A percentile compares a stretch with the other conserved stretches of the same genome.
These are phyloP conservation scores for Phellopilus nigrolimitatus DNA, from an alignment of 1,284 basidiomycete genomes.

Conservation along the genomic window DNA sequence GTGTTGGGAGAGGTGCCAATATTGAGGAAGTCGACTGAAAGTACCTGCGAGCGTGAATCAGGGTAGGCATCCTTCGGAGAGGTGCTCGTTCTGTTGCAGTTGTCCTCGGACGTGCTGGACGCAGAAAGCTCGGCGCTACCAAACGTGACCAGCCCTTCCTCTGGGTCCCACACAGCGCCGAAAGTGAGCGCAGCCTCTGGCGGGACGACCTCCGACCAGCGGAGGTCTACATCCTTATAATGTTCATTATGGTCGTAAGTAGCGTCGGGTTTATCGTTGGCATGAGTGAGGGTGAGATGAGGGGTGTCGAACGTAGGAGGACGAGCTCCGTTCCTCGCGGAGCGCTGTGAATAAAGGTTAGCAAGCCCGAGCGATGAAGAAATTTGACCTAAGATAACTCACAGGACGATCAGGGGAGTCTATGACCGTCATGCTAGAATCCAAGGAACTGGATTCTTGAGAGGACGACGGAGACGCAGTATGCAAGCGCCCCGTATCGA, in stretches of 20 bases:
- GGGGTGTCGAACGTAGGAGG: neutral
- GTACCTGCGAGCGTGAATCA: slow-evolving; percentile 16
- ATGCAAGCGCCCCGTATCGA: too few relatives aligned
- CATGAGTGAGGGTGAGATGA: neutral
- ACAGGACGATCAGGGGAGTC: too few relatives aligned
- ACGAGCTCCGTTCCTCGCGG: neutral
- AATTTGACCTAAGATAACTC: too few relatives aligned
- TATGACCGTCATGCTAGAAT: too few relatives aligned
- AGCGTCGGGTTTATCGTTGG: neutral
- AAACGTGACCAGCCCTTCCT: slow-evolving; percentile 53
- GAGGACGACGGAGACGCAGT: too few relatives aligned
- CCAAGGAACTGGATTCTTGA: too few relatives aligned
- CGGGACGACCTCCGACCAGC: slow-evolving; percentile 54
- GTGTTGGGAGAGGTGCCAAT: slow-evolving; percentile 12
- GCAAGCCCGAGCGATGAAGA: too few relatives aligned
- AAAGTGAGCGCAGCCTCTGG: slow-evolving; percentile 52
- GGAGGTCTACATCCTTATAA: slow-evolving; percentile 24
- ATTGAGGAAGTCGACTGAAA: slow-evolving; percentile 12
- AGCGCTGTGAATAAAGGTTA: too few relatives aligned
- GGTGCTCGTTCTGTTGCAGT: neutral
- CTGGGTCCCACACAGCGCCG: slow-evolving; percentile 53
- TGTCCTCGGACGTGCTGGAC: slow-evolving; percentile 11
- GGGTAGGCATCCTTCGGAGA: slow-evolving; percentile 15
- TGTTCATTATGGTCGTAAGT: neutral
- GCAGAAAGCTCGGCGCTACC: slow-evolving; percentile 39